A percentile compares a stretch with the other conserved stretches of the same genome.
Conservation (phyloP, 495 filamentous ascomycete genomes). For the Penicillium cataractarum region DNA sequence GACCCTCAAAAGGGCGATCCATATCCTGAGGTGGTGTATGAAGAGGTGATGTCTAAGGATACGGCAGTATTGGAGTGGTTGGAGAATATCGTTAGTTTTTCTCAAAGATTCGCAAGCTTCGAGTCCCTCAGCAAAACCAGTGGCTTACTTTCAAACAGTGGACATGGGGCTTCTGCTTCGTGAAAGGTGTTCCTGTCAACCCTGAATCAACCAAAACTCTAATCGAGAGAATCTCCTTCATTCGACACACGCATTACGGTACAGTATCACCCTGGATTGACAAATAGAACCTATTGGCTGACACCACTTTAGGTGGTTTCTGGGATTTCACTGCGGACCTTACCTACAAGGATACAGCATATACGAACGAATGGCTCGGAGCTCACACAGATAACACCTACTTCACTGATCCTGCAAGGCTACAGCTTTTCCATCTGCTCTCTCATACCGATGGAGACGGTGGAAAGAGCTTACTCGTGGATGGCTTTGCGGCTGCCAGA, state of each 20-base stretch:
- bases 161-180: constrained; percentile 69
- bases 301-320: constrained; percentile 66
- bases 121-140: neutral
- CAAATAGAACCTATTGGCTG: constrained; percentile 5
- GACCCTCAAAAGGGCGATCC: constrained; percentile 13
- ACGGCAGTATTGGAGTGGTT: constrained; percentile 59
- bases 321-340: constrained; percentile 94
- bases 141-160: constrained; percentile 35
- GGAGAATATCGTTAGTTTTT: constrained; percentile 56
- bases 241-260: constrained; percentile 89
- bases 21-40: constrained; percentile 59
- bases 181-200: constrained; percentile 65
- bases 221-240: constrained; percentile 78
- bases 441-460: constrained; percentile 69
- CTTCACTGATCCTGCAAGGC: constrained; percentile 84
- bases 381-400: constrained; percentile 94
- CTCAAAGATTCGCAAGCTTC: neutral
- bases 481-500: constrained; percentile 75
- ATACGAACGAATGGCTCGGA: constrained; percentile 74
- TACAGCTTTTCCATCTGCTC: constrained; percentile 89
- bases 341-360: constrained; percentile 88
- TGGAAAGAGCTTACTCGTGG: constrained; percentile 76
- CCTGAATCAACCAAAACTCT: constrained; percentile 71
- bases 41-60: constrained; percentile 61
- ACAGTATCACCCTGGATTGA: constrained; percentile 9